Conservation (phyloP, 2,329 filamentous ascomycete genomes). For the Ambrosiella xylebori region DNA sequence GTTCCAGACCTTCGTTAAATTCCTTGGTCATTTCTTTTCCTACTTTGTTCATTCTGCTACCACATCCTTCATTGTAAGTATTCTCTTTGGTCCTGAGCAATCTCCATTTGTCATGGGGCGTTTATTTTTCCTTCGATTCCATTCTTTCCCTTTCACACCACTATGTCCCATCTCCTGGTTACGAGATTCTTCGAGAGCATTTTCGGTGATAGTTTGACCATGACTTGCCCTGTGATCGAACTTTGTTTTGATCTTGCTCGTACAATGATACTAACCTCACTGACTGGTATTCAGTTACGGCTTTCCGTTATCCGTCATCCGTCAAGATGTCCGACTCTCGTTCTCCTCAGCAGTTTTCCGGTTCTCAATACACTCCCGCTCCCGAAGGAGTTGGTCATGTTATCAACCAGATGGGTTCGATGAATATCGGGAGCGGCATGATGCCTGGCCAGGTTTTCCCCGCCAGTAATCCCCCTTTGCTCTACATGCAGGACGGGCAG, state of each 20-base stretch:
- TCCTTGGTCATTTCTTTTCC: neutral
- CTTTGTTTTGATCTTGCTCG: no score
- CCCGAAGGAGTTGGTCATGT: constrained; percentile 5
- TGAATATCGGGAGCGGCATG: constrained; percentile 20
- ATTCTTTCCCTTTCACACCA: neutral
- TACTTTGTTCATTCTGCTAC: neutral
- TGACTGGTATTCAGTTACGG: neutral
- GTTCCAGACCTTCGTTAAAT: neutral
- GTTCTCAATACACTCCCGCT: neutral
- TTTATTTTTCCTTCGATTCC: neutral
- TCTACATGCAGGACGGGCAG: constrained; percentile 21
- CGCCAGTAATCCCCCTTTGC: constrained; percentile 14
- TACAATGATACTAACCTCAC: no score
- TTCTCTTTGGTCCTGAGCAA: neutral
- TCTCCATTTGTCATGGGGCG: neutral
- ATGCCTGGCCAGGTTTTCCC: constrained; percentile 6
- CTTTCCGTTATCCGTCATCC: neutral
- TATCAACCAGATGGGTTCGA: constrained; percentile 15
- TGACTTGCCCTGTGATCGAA: no score
- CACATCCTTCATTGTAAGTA: neutral
- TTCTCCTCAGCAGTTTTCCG: neutral
- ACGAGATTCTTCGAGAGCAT: neutral
- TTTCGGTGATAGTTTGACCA: no score
- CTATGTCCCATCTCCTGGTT: neutral
- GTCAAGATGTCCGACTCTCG: neutral